These are phyloP conservation scores for Neopestalotiopsis sp. DNA, from an alignment of 2,329 filamentous ascomycete species.

Conservation along the genomic window DNA sequence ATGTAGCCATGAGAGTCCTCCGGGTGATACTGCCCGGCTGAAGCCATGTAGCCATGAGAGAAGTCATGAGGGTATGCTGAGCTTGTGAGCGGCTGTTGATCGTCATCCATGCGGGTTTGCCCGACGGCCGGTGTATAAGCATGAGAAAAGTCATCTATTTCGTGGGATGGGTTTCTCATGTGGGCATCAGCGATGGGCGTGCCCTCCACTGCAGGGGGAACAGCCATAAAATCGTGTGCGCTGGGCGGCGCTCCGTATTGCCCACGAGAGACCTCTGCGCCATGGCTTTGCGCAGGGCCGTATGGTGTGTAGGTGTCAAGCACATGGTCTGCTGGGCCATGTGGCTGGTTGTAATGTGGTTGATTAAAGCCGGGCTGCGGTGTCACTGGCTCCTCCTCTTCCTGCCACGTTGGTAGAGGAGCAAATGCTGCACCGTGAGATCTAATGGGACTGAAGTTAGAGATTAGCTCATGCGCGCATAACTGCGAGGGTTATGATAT, in stretches of 20 bases:
- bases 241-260: constrained; percentile 29
- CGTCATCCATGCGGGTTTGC: constrained; percentile 41
- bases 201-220: constrained; percentile 29
- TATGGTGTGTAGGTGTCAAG: neutral
- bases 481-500: neutral
- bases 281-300: constrained; percentile 15
- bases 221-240: constrained; percentile 28
- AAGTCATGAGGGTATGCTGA: neutral
- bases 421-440: constrained; percentile 43
- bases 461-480: neutral
- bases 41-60: neutral
- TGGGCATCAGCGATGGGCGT: constrained; percentile 32
- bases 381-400: constrained; percentile 37
- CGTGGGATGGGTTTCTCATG: constrained; percentile 30
- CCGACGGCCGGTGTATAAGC: constrained; percentile 47
- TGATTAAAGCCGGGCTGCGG: constrained; percentile 16
- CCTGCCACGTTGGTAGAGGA: constrained; percentile 40
- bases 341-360: constrained; percentile 18
- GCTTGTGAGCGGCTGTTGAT: constrained; percentile 37
- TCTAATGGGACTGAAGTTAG: constrained; percentile 29
- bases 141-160: constrained; percentile 51
- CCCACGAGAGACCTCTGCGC: constrained; percentile 20
- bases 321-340: constrained; percentile 12
- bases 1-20: neutral
- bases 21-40: no score